A percentile compares a stretch with the other conserved stretches of the same genome.
These are phyloP conservation scores for Exophiala alcalophila DNA, from an alignment of 2,329 filamentous ascomycete species.

Conservation along the genomic window DNA sequence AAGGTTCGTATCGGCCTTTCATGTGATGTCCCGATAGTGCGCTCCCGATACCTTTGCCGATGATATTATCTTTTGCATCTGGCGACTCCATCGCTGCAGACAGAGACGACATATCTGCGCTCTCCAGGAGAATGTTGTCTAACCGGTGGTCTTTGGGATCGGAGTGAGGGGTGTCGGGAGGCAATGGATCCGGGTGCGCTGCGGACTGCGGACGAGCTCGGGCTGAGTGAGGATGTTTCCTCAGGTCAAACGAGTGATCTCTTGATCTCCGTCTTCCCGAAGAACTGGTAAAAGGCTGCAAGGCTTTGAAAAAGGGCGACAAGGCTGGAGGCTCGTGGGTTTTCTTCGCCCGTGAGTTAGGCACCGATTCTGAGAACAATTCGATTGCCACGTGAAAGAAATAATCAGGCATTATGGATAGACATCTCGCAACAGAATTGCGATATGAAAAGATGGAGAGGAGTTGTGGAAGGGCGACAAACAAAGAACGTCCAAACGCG, in stretches of 20 bases:
- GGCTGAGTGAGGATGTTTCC: background rate
- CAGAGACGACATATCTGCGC: slow-evolving; percentile 63
- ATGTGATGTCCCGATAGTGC: slow-evolving; percentile 67
- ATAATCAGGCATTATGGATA: slow-evolving; percentile 62
- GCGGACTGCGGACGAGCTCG: slow-evolving; percentile 7
- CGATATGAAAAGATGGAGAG: no score
- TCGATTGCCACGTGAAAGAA: slow-evolving; percentile 64
- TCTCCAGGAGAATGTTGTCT: slow-evolving; percentile 72
- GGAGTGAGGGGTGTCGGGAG: slow-evolving; percentile 31
- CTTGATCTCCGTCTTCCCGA: slow-evolving; percentile 11
- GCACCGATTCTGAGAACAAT: slow-evolving; percentile 46
- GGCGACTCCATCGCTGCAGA: slow-evolving; percentile 9
- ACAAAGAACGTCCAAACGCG: no score
- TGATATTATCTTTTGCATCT: slow-evolving; percentile 37
- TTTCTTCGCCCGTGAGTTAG: slow-evolving; percentile 6
- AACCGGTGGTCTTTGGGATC: slow-evolving; percentile 69
- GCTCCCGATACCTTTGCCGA: slow-evolving; percentile 50
- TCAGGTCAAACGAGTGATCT: slow-evolving; percentile 20
- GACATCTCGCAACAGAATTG: no score
- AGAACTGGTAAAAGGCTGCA: slow-evolving; percentile 26
- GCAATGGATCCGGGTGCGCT: background rate
- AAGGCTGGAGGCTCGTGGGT: slow-evolving; percentile 12
- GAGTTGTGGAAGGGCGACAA: no score
- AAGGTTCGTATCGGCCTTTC: slow-evolving; percentile 73
- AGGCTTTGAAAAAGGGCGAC: slow-evolving; percentile 24